phyloP scores from a whole-genome alignment of 129 eudicot species.

The Flaveria ramosissima region DNA sequence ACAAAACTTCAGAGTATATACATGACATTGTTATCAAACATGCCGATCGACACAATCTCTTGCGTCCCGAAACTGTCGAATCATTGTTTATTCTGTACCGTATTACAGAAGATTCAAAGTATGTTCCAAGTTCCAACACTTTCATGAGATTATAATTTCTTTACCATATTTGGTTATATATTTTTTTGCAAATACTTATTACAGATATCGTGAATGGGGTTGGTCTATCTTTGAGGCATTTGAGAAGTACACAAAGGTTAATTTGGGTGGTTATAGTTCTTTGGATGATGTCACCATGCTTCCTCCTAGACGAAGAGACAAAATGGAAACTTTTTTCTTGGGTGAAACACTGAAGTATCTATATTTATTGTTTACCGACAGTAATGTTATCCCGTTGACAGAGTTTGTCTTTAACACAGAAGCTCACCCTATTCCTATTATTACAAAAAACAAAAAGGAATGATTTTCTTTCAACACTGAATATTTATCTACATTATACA shows the following conservation, averaged over 20 bases:
- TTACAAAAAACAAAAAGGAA: conserved; percentile 39
- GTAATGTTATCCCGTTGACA: conserved; percentile 52
- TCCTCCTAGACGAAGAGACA: conserved; percentile 87
- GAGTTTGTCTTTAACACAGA: conserved; percentile 84
- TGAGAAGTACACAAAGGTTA: conserved; percentile 86
- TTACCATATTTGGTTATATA: not conserved
- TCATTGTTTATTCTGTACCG: conserved; percentile 83
- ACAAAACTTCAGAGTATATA: conserved; percentile 67
- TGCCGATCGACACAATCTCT: conserved; percentile 93
- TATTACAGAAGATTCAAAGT: conserved; percentile 92
- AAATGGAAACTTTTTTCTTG: conserved; percentile 94
- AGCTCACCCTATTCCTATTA: conserved; percentile 90
- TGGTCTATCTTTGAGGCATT: conserved; percentile 95
- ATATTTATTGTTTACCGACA: conserved; percentile 61
- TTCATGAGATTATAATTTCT: conserved; percentile 15
- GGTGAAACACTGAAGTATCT: conserved; percentile 88
- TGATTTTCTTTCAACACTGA: conserved; percentile 25
- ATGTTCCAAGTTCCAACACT: conserved; percentile 35
- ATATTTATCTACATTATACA: conserved; percentile 14
- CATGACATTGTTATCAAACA: conserved; percentile 81
- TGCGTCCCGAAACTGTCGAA: conserved; percentile 96
- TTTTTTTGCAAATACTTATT: conserved; percentile 6
- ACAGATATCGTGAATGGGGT: conserved; percentile 95
- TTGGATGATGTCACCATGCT: conserved; percentile 84
- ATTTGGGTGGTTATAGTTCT: conserved; percentile 87